Base-by-base conservation (phyloP, 805 yeast genomes). In the Ogataea pilisensis region DNA sequence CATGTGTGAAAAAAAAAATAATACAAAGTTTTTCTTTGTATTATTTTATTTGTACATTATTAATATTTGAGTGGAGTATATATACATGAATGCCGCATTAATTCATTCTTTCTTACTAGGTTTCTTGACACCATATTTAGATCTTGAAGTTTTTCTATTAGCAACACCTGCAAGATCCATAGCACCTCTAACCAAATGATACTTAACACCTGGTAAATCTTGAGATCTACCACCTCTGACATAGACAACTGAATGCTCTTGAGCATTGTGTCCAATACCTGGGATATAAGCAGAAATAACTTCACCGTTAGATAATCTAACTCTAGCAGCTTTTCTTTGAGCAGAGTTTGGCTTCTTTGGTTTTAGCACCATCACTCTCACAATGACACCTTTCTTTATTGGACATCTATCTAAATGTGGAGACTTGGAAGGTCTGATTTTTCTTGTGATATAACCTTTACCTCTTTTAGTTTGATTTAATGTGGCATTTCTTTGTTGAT, bases 281-380 rank as follows among this genome's bases (percentile, higher is more conserved):
- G 97, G 96, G 43, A 93, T 93, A 62, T 89, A 90, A 1, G 96
- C 96, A 34, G 91, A 82, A 14, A 93, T 77, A 37, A 86, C 81
- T 50, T 82, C 83, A 21, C 98, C 99, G 55, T 86, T 91, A 9
- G 95, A 77, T 46, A 93, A 73, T 65, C 95, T 78, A 18, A 93
- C 98, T 70, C 98, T 84, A 49, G 95, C 89, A 35, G 95, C 96
- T 64, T 93, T 93, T 68, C 99, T 78, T 68, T 90, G 91, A 16
- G 99, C 97, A 33, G 98, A 91, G 70, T 93, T 93, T 27, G 99
- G 99, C 63, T 93, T 93, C 72, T 93, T 93, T 34, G 99, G 99
- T 65, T 93, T 93, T 51, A 90, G 73, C 40, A 90, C 87, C 93
- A 91, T 85, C 24, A 93, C 95, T 61, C 96, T 77, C 37, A 90